Percentiles rank a stretch among this genome's conserved stretches.
Evolutionary conservation across 2,329 filamentous ascomycete genomes (phyloP).

Genomic region (Fusarium equiseti): DNA sequence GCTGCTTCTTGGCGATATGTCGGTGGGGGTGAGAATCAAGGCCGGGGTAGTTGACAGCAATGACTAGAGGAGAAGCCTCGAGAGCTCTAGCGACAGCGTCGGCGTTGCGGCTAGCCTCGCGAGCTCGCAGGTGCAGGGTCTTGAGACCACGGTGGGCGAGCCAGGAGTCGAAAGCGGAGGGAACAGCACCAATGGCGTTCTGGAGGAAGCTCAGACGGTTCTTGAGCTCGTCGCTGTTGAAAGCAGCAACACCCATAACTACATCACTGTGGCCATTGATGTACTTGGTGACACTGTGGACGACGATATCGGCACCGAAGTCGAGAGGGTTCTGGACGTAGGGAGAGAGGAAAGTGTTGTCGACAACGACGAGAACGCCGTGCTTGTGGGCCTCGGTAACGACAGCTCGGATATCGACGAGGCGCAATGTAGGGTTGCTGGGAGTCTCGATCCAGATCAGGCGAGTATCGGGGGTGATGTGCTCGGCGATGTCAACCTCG

Average conservation of each 20-base stretch:
- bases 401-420: slow-evolving; percentile 93
- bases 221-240: slow-evolving; percentile 86
- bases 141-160: slow-evolving; percentile 97
- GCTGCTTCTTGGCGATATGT: slow-evolving; percentile 87
- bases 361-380: slow-evolving; percentile 95
- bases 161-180: slow-evolving; percentile 97
- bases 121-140: slow-evolving; percentile 92
- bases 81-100: slow-evolving; percentile 80
- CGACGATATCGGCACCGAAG: slow-evolving; percentile 94
- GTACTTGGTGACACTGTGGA: slow-evolving; percentile 98
- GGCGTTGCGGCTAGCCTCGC: slow-evolving; percentile 87
- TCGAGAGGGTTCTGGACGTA: slow-evolving; percentile 97
- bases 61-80: slow-evolving; percentile 82
- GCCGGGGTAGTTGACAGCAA: slow-evolving; percentile 95
- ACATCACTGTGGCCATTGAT: slow-evolving; percentile 98
- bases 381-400: slow-evolving; percentile 85
- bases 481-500: slow-evolving; percentile 84
- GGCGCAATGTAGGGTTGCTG: slow-evolving; percentile 90
- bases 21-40: slow-evolving; percentile 89
- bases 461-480: slow-evolving; percentile 91
- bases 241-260: slow-evolving; percentile 96
- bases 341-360: slow-evolving; percentile 97
- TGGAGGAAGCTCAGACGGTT: slow-evolving; percentile 88
- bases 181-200: slow-evolving; percentile 96
- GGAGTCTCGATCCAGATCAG: slow-evolving; percentile 96